phyloP scores from a whole-genome alignment of 2,329 filamentous ascomycete species.

The Xenoacremonium recifei region DNA sequence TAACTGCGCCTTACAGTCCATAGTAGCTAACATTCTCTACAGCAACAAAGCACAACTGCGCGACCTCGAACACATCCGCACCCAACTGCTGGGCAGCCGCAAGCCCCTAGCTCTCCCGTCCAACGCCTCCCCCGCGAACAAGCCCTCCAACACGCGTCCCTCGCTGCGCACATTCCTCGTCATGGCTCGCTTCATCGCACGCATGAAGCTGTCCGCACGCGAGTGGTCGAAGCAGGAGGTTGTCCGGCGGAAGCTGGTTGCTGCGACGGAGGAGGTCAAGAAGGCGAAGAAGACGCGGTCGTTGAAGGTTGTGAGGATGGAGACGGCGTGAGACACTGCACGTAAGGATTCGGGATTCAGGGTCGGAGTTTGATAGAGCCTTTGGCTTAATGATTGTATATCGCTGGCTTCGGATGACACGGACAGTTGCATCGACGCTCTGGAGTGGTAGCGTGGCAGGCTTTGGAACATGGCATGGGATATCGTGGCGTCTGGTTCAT shows the following conservation, averaged over 20 bases:
- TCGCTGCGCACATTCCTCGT: slow-evolving; percentile 44
- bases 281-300: slow-evolving; percentile 42
- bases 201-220: slow-evolving; percentile 46
- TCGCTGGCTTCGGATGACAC: no score
- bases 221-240: slow-evolving; percentile 53
- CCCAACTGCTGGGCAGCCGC: slow-evolving; percentile 38
- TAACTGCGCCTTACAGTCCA: slow-evolving; percentile 3
- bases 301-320: slow-evolving; percentile 39
- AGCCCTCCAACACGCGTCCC: slow-evolving; percentile 14
- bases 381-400: no score
- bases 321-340: no score
- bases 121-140: slow-evolving; percentile 14
- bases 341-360: no score
- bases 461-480: no score
- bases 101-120: slow-evolving; percentile 32
- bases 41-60: slow-evolving; percentile 92
- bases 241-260: slow-evolving; percentile 47
- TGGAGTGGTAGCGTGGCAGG: no score
- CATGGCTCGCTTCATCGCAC: slow-evolving; percentile 52
- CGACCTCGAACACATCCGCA: slow-evolving; percentile 77
- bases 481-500: no score
- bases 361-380: no score
- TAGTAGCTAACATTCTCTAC: slow-evolving; percentile 21
- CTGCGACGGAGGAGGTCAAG: slow-evolving; percentile 46
- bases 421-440: no score